Conservation (phyloP, 225 moss, liverwort and hornwort species). For the Climacium dendroides region DNA sequence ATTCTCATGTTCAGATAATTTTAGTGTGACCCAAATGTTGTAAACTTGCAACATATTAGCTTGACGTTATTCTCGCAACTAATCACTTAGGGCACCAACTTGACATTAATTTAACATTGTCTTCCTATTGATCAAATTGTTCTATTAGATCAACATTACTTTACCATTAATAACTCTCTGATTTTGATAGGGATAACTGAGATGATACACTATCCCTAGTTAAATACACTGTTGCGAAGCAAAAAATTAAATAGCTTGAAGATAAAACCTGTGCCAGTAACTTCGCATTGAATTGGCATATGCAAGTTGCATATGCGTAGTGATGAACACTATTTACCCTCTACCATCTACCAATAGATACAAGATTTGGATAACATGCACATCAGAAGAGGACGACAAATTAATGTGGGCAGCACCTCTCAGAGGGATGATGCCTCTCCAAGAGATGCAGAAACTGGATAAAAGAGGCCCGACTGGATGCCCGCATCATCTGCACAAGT, state of each 20-base stretch:
- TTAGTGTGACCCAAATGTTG: background rate
- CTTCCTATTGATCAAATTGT: background rate
- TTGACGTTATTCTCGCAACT: background rate
- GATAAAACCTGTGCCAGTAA: background rate
- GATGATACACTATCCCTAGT: background rate
- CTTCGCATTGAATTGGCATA: background rate
- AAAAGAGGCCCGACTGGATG: slow-evolving; percentile 63
- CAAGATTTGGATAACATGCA: background rate
- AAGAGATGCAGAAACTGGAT: slow-evolving; percentile 74
- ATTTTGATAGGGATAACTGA: background rate
- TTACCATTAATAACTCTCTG: background rate
- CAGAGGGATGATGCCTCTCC: slow-evolving; percentile 77
- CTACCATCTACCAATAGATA: background rate
- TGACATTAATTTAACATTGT: background rate
- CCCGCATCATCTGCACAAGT: slow-evolving; percentile 26
- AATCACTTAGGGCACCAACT: background rate
- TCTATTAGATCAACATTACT: background rate
- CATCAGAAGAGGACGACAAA: background rate
- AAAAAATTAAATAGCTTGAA: background rate
- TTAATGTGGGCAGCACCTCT: slow-evolving; percentile 26
- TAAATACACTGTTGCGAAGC: background rate
- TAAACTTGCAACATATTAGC: background rate
- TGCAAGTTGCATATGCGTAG: background rate
- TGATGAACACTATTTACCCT: background rate
- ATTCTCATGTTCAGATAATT: too few species aligned